phyloP scores from a whole-genome alignment of 306 rosid genomes.

The Cucurbita ficifolia region DNA sequence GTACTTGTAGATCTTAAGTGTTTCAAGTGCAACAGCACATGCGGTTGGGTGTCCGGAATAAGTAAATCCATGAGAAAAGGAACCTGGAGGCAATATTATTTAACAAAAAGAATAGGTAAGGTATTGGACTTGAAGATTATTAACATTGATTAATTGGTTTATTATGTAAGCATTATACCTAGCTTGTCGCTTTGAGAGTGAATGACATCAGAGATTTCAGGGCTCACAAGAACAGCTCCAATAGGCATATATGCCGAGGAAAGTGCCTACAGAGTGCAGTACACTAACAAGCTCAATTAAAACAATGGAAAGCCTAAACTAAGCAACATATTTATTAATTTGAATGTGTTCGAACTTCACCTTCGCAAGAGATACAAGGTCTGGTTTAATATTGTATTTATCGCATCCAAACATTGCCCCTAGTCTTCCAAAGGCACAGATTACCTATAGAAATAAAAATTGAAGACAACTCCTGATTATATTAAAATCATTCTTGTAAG shows the following conservation, averaged over 20 bases:
- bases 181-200: not conserved
- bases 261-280: not conserved
- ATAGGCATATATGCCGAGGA: not conserved
- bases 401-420: not conserved
- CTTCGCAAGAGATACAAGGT: not conserved
- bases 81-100: not conserved
- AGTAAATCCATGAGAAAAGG: not conserved
- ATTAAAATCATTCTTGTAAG: not conserved
- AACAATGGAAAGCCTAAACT: not conserved
- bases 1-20: not conserved
- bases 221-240: not conserved
- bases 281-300: not conserved
- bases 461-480: not conserved
- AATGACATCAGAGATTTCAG: not conserved
- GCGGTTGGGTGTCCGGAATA: not conserved
- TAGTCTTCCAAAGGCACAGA: not conserved
- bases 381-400: not conserved
- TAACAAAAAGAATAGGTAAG: not conserved
- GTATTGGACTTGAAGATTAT: not conserved
- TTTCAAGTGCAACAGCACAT: not conserved
- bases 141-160: not conserved
- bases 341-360: not conserved
- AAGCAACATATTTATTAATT: not conserved
- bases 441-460: not conserved
- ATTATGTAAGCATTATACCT: not conserved